Evolutionary conservation across 306 rosid genomes (phyloP), one percentile per base, ranked within the genome.

Genomic region (Albizia julibrissin): DNA sequence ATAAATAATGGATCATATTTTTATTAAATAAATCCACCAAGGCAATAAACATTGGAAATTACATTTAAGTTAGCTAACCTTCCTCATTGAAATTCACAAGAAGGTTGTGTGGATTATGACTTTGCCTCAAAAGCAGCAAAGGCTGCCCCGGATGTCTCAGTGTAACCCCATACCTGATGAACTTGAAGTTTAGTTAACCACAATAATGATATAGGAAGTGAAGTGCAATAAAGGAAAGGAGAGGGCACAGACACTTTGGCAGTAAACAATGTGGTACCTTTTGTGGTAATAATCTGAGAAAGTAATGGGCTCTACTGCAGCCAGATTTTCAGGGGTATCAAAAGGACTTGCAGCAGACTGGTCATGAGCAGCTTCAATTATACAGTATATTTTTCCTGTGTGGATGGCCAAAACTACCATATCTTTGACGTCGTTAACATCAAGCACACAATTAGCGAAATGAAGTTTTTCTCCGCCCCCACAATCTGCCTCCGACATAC

Each of bases 21-120:
- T 40, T 21, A 64, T 34, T 74, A 49, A 72, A 43, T 15, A 64
- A 65, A 59, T 76, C 8, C 27, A 42, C 19, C 11, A 49, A 42
- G 3, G 42, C 43, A 77, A 24, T 26, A 14, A 26, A 43, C 44
- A 77, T 39, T 44, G 62, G 33, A 71, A 10, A 44, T 29, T 37
- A 11, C 47, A 10, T 16, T 64, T 44, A 82, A 85, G n/a, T n/a
- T n/a, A n/a, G n/a, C 90, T 47, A 64, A 95, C 99, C 99, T 87
- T 87, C 89, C 64, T 88, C 91, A 10, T 74, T 78, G 43, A 90
- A 84, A 89, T 95, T 89, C 85, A 92, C 89, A 79, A 95, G 91
- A 86, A 95, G 97, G 86, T 95, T 95, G 89, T 93, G 98, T 14
- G 99, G 86, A 66, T 89, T 93, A 87, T 95, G 99, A 78, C 94